phyloP scores from a whole-genome alignment of 2,329 filamentous ascomycete genomes.

The Alternaria hordeiaustralica region DNA sequence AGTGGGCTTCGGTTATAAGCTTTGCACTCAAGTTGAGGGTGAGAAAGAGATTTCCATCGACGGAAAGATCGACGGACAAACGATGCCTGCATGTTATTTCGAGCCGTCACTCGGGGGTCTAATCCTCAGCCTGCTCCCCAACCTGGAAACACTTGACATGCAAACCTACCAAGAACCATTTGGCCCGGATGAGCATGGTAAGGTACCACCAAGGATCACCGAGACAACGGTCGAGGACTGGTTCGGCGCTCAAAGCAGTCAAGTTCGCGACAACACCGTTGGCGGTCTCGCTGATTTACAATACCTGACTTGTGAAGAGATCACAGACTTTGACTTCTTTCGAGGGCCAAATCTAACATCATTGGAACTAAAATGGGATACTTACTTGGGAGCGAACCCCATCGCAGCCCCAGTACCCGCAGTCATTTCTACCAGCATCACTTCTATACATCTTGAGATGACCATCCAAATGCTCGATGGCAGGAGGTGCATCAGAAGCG shows the following conservation, averaged over 20 bases:
- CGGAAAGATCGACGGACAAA: background rate
- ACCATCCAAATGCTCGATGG: background rate
- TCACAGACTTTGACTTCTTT: background rate
- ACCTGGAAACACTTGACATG: background rate
- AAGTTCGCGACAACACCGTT: background rate
- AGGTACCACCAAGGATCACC: background rate
- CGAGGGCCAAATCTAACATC: background rate
- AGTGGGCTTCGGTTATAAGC: background rate
- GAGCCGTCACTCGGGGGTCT: background rate
- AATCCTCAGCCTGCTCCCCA: background rate
- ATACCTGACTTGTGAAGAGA: background rate
- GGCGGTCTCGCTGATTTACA: background rate
- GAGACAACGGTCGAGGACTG: background rate
- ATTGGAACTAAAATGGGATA: background rate
- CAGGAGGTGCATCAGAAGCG: background rate
- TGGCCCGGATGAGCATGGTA: background rate
- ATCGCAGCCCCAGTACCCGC: background rate
- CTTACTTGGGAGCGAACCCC: background rate
- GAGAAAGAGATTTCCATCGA: background rate
- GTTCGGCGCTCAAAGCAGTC: background rate
- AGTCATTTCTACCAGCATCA: background rate
- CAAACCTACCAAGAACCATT: background rate
- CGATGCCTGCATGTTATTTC: background rate
- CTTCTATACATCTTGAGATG: background rate
- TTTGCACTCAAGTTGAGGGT: background rate